Evolutionary conservation across 495 filamentous ascomycete genomes (phyloP), one percentile per base, ranked within the genome.

Genomic region (Xylaria longipes): DNA sequence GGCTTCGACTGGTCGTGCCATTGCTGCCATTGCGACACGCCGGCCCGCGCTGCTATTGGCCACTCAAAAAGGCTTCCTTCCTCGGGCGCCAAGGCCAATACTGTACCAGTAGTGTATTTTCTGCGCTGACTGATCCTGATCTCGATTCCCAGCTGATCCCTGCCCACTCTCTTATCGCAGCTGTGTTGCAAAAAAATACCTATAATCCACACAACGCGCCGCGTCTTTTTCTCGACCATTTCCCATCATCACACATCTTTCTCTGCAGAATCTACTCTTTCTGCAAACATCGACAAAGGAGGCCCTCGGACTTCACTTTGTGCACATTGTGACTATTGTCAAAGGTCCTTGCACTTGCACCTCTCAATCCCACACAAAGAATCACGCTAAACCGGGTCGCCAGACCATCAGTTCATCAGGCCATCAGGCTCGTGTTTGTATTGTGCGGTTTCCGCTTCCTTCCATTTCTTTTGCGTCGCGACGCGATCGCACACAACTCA

Each of bases 121-220:
- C n/a, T 41, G n/a, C 43, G 60, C 60, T 62, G 37, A 62, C 52
- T 56, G 52, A 56, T 56, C 12, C 52, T 56, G 52, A 56, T 56
- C 12, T 5, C 25, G 25, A 31, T 56, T 56, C 50, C 50, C 8
- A 60, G 57, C 62, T 46, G 45, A 66, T 52, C 63, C 63, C 1
- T 27, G 63, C 5, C 27, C 29, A n/a, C 17, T 50, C 17, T 50
- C 64, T 72, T 68, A 65, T 68, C 58, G 60, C 56, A 64, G 65
- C 25, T 65, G 52, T 31, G 41, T 50, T 41, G 43, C 37, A 64
- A 46, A 65, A 46, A 65, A 46, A 66, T 65, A 65, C 45, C 46
- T 52, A 72, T 71, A 73, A 73, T 72, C 75, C 72, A 65, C 69
- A 62, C 65, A 37, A 45, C 62, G 35, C 67, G 29, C 6, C 33